Percentiles rank a stretch among this genome's conserved stretches.
These are phyloP conservation scores for Pseudonectria foliicola DNA, from an alignment of 2,329 filamentous ascomycete genomes.

Conservation along the genomic window DNA sequence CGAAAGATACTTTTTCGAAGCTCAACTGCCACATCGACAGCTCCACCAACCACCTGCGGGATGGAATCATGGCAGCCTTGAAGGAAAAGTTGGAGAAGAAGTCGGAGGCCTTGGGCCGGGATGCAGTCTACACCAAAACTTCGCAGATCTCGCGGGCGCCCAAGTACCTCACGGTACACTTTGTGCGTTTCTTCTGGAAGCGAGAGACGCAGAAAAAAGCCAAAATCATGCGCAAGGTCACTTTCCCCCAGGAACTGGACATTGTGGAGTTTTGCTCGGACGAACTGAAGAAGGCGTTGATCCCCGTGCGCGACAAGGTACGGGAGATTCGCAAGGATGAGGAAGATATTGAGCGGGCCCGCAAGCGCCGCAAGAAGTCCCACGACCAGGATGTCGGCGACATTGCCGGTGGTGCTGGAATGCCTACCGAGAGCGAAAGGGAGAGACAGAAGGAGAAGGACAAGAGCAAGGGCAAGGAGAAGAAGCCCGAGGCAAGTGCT, in stretches of 20 bases:
- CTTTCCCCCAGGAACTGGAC: conserved; percentile 89
- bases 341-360: conserved; percentile 81
- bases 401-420: conserved; percentile 37
- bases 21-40: conserved; percentile 91
- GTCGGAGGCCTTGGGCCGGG: conserved; percentile 67
- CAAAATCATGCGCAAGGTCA: conserved; percentile 99
- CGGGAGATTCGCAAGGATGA: conserved; percentile 93
- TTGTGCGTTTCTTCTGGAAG: conserved; percentile 98
- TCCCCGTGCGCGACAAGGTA: conserved; percentile 94
- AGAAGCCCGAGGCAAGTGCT: conserved; percentile 24
- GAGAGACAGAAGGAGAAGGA: conserved; percentile 38
- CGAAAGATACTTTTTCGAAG: conserved; percentile 76
- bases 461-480: conserved; percentile 28
- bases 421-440: conserved; percentile 44
- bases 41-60: conserved; percentile 80
- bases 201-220: conserved; percentile 94
- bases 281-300: conserved; percentile 69
- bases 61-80: conserved; percentile 76
- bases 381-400: conserved; percentile 40
- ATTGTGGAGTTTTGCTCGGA: conserved; percentile 94
- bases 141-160: conserved; percentile 86
- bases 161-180: conserved; percentile 94
- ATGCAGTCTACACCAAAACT: conserved; percentile 81
- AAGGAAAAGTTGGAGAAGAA: conserved; percentile 88
- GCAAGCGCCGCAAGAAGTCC: conserved; percentile 78